These are phyloP conservation scores for Fonsecaea multimorphosa DNA, from an alignment of 2,329 filamentous ascomycete genomes.

Conservation along the genomic window DNA sequence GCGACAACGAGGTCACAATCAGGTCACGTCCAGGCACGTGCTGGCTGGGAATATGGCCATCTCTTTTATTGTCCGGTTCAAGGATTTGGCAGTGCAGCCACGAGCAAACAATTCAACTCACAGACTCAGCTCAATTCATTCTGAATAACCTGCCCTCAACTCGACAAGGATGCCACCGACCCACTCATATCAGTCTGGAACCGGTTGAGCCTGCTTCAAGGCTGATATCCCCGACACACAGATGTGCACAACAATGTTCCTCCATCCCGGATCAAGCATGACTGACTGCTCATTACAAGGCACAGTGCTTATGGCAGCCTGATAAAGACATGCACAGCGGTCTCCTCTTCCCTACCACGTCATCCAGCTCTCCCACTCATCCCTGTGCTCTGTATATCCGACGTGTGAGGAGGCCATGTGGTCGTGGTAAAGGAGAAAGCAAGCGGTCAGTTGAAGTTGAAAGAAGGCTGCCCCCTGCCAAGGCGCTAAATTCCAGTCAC, in stretches of 20 bases:
- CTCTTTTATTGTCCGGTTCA: background rate
- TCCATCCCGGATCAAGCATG: background rate
- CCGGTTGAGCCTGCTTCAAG: background rate
- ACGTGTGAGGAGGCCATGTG: background rate
- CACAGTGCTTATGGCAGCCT: background rate
- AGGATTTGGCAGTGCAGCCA: background rate
- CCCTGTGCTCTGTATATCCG: background rate
- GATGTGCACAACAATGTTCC: background rate
- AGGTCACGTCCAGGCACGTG: background rate
- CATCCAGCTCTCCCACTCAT: background rate
- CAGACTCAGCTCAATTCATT: background rate
- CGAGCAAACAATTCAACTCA: constrained; percentile 1
- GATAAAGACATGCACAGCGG: background rate
- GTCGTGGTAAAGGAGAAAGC: background rate
- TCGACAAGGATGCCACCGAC: background rate
- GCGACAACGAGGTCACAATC: background rate
- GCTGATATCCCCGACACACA: background rate
- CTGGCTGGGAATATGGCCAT: background rate
- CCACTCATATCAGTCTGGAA: background rate
- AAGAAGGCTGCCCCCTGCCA: constrained; percentile 8
- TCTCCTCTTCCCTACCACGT: background rate
- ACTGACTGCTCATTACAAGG: background rate
- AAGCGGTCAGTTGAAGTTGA: background rate
- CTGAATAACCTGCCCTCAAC: background rate
- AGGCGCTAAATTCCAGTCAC: constrained; percentile 1